Conservation (phyloP, 2,329 filamentous ascomycete genomes). For the Neonectria neomacrospora region DNA sequence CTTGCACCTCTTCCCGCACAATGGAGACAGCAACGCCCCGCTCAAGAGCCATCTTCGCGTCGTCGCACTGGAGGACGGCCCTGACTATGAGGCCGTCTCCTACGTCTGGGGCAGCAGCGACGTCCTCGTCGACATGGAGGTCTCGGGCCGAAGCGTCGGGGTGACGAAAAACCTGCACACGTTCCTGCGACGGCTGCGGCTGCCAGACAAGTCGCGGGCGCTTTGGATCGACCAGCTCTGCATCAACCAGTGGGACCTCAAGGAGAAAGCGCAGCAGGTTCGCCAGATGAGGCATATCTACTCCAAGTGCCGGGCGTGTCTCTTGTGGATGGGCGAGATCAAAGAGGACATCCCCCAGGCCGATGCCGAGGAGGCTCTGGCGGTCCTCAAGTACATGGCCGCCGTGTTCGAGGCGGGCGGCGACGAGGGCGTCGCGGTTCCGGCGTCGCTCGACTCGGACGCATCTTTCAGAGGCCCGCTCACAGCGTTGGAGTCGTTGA, state of each 20-base stretch:
- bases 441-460: constrained; percentile 6
- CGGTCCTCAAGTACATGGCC: constrained; percentile 26
- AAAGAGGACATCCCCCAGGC: not conserved
- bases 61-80: constrained; percentile 5
- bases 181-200: constrained; percentile 12
- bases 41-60: constrained; percentile 11
- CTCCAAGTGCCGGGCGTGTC: constrained; percentile 13
- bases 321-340: constrained; percentile 27
- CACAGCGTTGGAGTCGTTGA: constrained; percentile 19
- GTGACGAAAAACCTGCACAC: constrained; percentile 22
- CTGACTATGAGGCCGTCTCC: constrained; percentile 24
- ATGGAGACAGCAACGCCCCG: not conserved
- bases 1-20: constrained; percentile 14
- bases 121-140: constrained; percentile 9
- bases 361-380: constrained; percentile 15
- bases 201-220: constrained; percentile 2
- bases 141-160: constrained; percentile 20
- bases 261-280: constrained; percentile 26
- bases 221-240: constrained; percentile 30
- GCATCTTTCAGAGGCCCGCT: constrained; percentile 11
- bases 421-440: constrained; percentile 2
- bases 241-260: constrained; percentile 29
- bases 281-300: constrained; percentile 27
- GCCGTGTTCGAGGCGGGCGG: constrained; percentile 7
- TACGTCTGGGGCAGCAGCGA: constrained; percentile 25